A percentile compares a stretch with the other conserved stretches of the same genome.
These are phyloP conservation scores for Calonectria ilicicola DNA, from an alignment of 2,329 filamentous ascomycete genomes.

Conservation along the genomic window DNA sequence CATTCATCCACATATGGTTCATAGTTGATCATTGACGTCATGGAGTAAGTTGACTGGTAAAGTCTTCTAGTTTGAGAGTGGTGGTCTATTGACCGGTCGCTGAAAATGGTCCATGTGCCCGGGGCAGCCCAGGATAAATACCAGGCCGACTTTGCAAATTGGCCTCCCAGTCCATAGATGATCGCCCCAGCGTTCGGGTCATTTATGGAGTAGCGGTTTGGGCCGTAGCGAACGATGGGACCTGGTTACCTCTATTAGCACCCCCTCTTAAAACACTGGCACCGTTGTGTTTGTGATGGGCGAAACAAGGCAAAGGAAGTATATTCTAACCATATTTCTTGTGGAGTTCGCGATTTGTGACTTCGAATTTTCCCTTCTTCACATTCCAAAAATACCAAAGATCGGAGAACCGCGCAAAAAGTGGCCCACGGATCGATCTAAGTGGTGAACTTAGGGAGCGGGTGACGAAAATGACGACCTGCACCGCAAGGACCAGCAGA, in stretches of 20 bases:
- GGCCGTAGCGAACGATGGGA: constrained; percentile 59
- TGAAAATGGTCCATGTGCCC: constrained; percentile 43
- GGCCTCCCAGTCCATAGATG: constrained; percentile 47
- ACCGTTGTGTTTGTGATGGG: neutral
- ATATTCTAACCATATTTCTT: constrained; percentile 40
- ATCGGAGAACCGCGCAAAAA: constrained; percentile 42
- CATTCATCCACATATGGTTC: constrained; percentile 50
- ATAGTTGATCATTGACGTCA: constrained; percentile 49
- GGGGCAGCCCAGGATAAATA: constrained; percentile 44
- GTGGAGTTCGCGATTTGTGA: constrained; percentile 44
- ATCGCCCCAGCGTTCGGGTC: constrained; percentile 53
- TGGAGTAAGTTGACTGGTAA: constrained; percentile 46
- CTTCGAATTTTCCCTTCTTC: constrained; percentile 42
- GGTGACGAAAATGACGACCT: neutral
- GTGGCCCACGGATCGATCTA: constrained; percentile 42
- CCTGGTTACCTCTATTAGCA: constrained; percentile 14
- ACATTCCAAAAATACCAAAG: constrained; percentile 45
- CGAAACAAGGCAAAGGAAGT: rapidly evolving
- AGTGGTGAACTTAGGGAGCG: constrained; percentile 35
- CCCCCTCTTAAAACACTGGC: neutral
- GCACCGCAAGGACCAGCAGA: neutral
- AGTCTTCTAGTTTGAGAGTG: constrained; percentile 43
- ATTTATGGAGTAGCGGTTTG: constrained; percentile 59
- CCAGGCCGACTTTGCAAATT: constrained; percentile 49
- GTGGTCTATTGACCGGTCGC: constrained; percentile 41